A percentile compares a stretch with the other conserved stretches of the same genome.
Evolutionary conservation across 2,329 filamentous ascomycete genomes (phyloP).

Genomic region (Colletotrichum costaricense): DNA sequence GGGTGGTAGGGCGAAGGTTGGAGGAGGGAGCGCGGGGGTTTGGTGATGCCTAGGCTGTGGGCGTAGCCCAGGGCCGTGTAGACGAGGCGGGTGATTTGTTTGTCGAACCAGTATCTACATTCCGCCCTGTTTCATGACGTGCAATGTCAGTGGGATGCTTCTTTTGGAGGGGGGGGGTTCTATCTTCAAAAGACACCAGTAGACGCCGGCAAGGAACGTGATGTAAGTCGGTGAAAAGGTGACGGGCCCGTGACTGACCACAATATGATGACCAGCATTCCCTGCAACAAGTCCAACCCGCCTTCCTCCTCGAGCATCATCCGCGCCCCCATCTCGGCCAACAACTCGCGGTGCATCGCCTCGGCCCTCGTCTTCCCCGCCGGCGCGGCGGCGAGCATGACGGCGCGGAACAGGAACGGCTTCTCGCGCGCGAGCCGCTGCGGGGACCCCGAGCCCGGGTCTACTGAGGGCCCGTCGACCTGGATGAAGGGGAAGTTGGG

Average conservation of each 20-base stretch:
- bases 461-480: conserved; percentile 37
- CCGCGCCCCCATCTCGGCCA: conserved; percentile 55
- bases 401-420: conserved; percentile 51
- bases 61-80: conserved; percentile 54
- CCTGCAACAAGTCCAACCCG: conserved; percentile 58
- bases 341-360: conserved; percentile 55
- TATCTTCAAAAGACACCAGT: no score
- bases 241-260: conserved; percentile 47
- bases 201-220: no score
- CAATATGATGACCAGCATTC: conserved; percentile 55
- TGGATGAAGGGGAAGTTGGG: conserved; percentile 53
- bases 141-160: neutral
- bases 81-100: conserved; percentile 49
- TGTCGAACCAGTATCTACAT: conserved; percentile 47
- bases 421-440: conserved; percentile 44
- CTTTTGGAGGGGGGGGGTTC: no score
- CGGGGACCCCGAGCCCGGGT: conserved; percentile 40
- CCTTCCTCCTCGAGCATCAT: conserved; percentile 54
- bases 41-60: conserved; percentile 52
- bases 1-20: neutral
- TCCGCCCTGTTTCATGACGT: conserved; percentile 44
- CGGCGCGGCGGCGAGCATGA: conserved; percentile 51
- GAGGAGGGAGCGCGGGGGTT: conserved; percentile 33
- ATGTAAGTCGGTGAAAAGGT: no score
- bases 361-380: conserved; percentile 42